Conservation (phyloP, 2,329 filamentous ascomycete genomes). For the Pseudogymnoascus sp. region DNA sequence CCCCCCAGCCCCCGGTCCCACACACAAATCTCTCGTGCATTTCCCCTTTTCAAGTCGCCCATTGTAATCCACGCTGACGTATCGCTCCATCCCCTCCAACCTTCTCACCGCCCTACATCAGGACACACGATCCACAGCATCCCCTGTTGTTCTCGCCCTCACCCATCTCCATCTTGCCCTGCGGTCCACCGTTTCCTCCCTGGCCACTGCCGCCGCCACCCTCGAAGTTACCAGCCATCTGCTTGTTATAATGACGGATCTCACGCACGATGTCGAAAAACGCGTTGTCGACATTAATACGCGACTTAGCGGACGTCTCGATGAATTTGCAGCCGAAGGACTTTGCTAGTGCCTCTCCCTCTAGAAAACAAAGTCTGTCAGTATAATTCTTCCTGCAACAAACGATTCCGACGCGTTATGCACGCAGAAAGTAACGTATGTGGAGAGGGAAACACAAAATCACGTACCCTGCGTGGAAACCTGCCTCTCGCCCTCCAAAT, state of each 20-base stretch:
- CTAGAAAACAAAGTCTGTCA: constrained; percentile 38
- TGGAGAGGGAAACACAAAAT: constrained; percentile 16
- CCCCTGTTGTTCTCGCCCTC: constrained; percentile 56
- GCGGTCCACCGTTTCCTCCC: constrained; percentile 50
- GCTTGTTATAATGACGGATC: constrained; percentile 96
- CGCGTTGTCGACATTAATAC: constrained; percentile 95
- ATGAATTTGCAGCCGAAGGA: constrained; percentile 97
- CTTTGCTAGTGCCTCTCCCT: constrained; percentile 79
- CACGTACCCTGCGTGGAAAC: constrained; percentile 80
- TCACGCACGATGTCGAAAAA: constrained; percentile 98
- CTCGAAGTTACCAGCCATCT: constrained; percentile 82
- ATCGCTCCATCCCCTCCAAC: neutral
- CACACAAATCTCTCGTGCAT: neutral
- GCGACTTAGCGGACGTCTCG: constrained; percentile 96
- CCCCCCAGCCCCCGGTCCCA: neutral
- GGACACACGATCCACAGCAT: constrained; percentile 78
- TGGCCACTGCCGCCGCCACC: constrained; percentile 55
- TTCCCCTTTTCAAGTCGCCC: neutral
- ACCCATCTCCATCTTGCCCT: constrained; percentile 71
- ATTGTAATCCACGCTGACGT: neutral
- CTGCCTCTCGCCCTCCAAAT: constrained; percentile 86
- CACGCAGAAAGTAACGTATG: neutral
- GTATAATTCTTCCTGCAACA: constrained; percentile 11
- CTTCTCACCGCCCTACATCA: constrained; percentile 58
- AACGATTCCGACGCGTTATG: neutral